phyloP scores from a whole-genome alignment of 345 rosid genomes.

The Rhizophora apiculata region DNA sequence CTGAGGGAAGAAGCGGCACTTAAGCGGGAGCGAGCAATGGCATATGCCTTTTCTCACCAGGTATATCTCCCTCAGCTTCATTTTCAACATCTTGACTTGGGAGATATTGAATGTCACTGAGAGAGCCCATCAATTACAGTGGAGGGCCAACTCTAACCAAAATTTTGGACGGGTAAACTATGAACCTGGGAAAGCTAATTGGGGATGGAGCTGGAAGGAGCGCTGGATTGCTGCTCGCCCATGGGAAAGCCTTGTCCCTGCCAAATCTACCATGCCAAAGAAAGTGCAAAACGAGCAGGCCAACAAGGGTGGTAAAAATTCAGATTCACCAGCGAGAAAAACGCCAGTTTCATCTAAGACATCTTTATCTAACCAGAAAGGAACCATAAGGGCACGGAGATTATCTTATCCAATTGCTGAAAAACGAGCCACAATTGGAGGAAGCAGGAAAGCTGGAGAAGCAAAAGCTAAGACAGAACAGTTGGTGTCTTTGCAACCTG shows the following conservation, averaged over 20 bases:
- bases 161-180: conserved; percentile 41
- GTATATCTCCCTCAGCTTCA: conserved; percentile 30
- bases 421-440: conserved; percentile 32
- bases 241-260: conserved; percentile 73
- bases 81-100: conserved; percentile 6
- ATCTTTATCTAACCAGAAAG: conserved; percentile 39
- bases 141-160: conserved; percentile 68
- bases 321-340: conserved; percentile 49
- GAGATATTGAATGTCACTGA: conserved; percentile 2
- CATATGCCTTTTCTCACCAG: conserved; percentile 97
- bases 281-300: conserved; percentile 43
- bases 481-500: conserved; percentile 10
- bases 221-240: conserved; percentile 93
- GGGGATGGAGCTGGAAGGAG: conserved; percentile 99
- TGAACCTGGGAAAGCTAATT: conserved; percentile 68
- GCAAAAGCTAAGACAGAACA: conserved; percentile 19
- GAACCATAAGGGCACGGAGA: conserved; percentile 47
- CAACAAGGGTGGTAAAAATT: conserved; percentile 37
- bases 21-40: conserved; percentile 89
- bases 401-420: conserved; percentile 61
- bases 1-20: conserved; percentile 86
- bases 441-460: conserved; percentile 26
- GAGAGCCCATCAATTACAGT: conserved; percentile 40
- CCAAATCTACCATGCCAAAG: conserved; percentile 45
- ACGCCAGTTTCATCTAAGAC: conserved; percentile 45